Percentiles rank a stretch among this genome's conserved stretches.
These are phyloP conservation scores for Cardamine chenopodiifolia DNA, from an alignment of 345 rosid genomes.

Conservation along the genomic window DNA sequence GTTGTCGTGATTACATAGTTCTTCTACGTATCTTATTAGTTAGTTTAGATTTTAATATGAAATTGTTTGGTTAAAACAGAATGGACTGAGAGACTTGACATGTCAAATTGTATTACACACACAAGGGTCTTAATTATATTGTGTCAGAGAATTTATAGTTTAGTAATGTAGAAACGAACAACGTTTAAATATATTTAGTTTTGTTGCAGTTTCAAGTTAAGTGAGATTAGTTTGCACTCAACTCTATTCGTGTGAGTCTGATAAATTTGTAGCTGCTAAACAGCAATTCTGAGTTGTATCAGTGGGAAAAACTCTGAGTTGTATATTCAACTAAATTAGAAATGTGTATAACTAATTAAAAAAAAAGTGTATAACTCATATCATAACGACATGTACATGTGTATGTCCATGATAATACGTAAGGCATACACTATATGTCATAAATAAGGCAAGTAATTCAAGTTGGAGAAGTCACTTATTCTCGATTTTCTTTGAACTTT, in stretches of 20 bases:
- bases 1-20: not conserved
- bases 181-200: not conserved
- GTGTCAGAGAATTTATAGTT: not conserved
- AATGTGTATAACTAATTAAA: not conserved
- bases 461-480: not conserved
- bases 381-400: not conserved
- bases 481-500: not conserved
- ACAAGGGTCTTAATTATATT: too few relatives aligned
- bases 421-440: not conserved
- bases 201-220: conserved; percentile 20
- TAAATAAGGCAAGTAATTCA: not conserved
- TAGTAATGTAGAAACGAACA: not conserved
- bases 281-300: conserved; percentile 14
- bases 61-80: too few relatives aligned
- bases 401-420: conserved; percentile 10
- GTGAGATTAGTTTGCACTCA: conserved; percentile 17
- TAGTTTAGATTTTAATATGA: not conserved
- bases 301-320: not conserved
- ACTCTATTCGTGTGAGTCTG: not conserved
- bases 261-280: conserved; percentile 11
- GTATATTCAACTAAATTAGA: not conserved
- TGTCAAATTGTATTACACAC: not conserved
- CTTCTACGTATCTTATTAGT: not conserved
- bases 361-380: too few relatives aligned
- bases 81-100: too few relatives aligned